Conservation (phyloP, 306 rosid genomes). For the Citrullus colocynthis region DNA sequence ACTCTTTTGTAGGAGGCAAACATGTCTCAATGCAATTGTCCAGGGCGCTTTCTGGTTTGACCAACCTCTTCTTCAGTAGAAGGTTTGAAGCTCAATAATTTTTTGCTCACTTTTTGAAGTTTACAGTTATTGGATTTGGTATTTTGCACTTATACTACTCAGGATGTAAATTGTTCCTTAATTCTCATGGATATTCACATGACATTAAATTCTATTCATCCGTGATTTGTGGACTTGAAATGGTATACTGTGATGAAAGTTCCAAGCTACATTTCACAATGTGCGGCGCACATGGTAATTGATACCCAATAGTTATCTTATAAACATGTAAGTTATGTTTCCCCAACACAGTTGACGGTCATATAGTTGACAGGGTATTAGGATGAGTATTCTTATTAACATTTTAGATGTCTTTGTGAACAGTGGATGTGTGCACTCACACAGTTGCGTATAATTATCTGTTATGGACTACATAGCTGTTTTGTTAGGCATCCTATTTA, state of each 20-base stretch:
- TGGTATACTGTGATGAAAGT: neutral
- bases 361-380: neutral
- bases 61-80: constrained; percentile 58
- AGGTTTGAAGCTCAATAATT: constrained; percentile 28
- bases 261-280: neutral
- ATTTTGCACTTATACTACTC: neutral
- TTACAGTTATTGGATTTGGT: neutral
- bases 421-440: neutral
- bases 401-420: neutral
- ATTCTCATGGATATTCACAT: neutral
- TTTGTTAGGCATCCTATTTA: neutral
- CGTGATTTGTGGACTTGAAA: neutral
- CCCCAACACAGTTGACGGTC: neutral
- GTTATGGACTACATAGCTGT: neutral
- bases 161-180: neutral
- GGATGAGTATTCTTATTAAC: neutral
- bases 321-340: neutral
- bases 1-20: constrained; percentile 32
- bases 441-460: neutral
- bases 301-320: no score
- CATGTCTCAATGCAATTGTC: constrained; percentile 65
- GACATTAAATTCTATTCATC: neutral
- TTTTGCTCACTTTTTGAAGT: neutral
- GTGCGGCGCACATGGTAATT: neutral
- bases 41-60: constrained; percentile 56